A percentile compares a stretch with the other conserved stretches of the same genome.
Conservation (phyloP, 345 rosid genomes). For the Aquilaria yunnanensis region DNA sequence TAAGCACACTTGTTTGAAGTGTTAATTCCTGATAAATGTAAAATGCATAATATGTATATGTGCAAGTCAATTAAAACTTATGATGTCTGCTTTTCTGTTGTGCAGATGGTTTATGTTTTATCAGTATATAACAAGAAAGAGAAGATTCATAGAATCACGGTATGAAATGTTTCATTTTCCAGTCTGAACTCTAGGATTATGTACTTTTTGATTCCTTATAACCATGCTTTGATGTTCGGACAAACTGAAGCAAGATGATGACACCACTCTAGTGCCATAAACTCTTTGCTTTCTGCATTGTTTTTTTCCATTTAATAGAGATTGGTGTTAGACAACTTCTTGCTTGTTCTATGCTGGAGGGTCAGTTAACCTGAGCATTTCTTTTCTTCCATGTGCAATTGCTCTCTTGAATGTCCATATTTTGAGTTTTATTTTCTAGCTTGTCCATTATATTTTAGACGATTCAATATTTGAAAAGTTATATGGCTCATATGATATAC, state of each 20-base stretch:
- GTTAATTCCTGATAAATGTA: too few relatives aligned
- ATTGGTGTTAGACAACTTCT: not conserved
- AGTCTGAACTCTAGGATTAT: constrained; percentile 2
- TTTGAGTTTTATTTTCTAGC: too few relatives aligned
- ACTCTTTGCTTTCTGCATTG: not conserved
- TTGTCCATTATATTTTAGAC: too few relatives aligned
- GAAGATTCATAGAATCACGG: constrained; percentile 82
- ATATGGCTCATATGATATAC: too few relatives aligned
- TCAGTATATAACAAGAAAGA: constrained; percentile 93
- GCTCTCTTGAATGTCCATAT: too few relatives aligned
- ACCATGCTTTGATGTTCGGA: not conserved
- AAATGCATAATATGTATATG: too few relatives aligned
- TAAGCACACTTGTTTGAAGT: too few relatives aligned
- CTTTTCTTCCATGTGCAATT: too few relatives aligned
- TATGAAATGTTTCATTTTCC: constrained; percentile 28
- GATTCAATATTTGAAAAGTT: too few relatives aligned
- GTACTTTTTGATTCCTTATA: constrained; percentile 5
- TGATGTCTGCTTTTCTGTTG: constrained; percentile 12
- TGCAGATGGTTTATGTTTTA: constrained; percentile 96
- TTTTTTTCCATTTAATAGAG: not conserved
- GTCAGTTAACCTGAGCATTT: too few relatives aligned
- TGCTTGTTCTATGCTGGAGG: too few relatives aligned
- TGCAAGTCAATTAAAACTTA: not conserved
- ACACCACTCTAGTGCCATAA: not conserved
- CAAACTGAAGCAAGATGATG: constrained; percentile 5